These are phyloP conservation scores for Athelia sp. DNA, from an alignment of 1,284 basidiomycete species.

Conservation along the genomic window DNA sequence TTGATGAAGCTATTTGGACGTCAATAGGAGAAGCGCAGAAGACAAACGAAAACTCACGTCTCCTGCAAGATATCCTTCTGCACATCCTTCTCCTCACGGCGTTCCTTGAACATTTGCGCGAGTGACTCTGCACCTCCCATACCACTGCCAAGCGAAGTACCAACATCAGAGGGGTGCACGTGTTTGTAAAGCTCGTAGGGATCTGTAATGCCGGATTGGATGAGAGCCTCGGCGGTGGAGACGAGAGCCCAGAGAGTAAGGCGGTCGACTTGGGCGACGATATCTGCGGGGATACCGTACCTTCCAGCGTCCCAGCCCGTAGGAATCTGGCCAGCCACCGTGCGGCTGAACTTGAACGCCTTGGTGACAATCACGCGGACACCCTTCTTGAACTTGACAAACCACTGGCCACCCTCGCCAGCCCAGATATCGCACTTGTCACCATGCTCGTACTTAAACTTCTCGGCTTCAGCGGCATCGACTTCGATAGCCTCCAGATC, in stretches of 20 bases:
- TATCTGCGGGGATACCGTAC: slow-evolving; percentile 98
- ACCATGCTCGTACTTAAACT: slow-evolving; percentile 96
- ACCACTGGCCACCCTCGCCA: slow-evolving; percentile 88
- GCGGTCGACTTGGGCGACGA: slow-evolving; percentile 91
- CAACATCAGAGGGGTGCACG: slow-evolving; percentile 95
- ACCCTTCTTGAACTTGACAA: slow-evolving; percentile 98
- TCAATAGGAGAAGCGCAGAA: background rate
- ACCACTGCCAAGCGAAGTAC: slow-evolving; percentile 88
- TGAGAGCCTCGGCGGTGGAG: slow-evolving; percentile 90
- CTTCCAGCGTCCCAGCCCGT: slow-evolving; percentile 96
- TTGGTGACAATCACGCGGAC: slow-evolving; percentile 93
- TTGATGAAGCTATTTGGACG: slow-evolving; percentile 78
- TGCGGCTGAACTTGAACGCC: slow-evolving; percentile 91
- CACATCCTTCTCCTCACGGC: slow-evolving; percentile 94
- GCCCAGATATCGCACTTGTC: slow-evolving; percentile 96
- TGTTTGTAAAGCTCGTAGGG: slow-evolving; percentile 97
- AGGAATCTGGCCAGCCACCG: slow-evolving; percentile 94
- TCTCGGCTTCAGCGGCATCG: slow-evolving; percentile 84
- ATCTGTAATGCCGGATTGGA: slow-evolving; percentile 96
- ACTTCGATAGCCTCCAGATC: slow-evolving; percentile 97
- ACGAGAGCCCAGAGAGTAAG: slow-evolving; percentile 97
- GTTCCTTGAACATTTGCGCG: slow-evolving; percentile 97
- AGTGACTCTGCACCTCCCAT: slow-evolving; percentile 94
- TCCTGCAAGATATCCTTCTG: slow-evolving; percentile 99
- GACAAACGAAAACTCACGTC: slow-evolving; percentile 56